phyloP scores from a whole-genome alignment of 2,329 filamentous ascomycete genomes.

The Celoporthe dispersa region DNA sequence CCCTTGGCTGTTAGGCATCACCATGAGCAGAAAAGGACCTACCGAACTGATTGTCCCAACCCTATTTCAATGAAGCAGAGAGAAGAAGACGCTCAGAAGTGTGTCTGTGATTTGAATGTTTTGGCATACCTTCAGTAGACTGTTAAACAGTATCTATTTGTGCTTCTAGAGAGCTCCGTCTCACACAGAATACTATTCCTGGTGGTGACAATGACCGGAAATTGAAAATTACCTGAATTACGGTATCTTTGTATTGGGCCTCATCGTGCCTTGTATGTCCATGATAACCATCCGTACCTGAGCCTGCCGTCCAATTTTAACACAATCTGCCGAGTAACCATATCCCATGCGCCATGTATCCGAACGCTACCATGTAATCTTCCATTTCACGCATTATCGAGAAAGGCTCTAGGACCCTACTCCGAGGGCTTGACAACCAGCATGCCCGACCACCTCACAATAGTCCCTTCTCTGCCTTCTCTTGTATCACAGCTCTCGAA shows the following conservation, averaged over 20 bases:
- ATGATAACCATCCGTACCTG: not conserved
- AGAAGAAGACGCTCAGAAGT: no score
- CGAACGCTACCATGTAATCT: not conserved
- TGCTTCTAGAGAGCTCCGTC: not conserved
- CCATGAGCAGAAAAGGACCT: no score
- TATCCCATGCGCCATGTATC: not conserved
- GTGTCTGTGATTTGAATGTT: no score
- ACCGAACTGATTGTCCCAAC: no score
- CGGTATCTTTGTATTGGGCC: not conserved
- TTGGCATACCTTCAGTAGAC: no score
- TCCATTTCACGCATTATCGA: not conserved
- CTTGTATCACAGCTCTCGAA: conserved; percentile 23
- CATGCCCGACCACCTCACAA: conserved; percentile 17
- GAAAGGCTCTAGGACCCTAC: not conserved
- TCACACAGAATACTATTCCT: not conserved
- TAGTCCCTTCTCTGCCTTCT: conserved; percentile 18
- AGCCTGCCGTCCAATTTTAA: not conserved
- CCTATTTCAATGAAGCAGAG: no score
- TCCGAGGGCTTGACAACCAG: conserved; percentile 1
- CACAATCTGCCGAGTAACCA: not conserved
- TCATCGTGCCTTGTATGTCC: not conserved
- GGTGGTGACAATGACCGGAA: not conserved
- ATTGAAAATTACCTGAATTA: no score
- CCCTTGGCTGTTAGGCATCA: not conserved
- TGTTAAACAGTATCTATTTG: no score